These are phyloP conservation scores for Colletotrichum graminicola DNA, from an alignment of 2,329 filamentous ascomycete species.

Conservation along the genomic window DNA sequence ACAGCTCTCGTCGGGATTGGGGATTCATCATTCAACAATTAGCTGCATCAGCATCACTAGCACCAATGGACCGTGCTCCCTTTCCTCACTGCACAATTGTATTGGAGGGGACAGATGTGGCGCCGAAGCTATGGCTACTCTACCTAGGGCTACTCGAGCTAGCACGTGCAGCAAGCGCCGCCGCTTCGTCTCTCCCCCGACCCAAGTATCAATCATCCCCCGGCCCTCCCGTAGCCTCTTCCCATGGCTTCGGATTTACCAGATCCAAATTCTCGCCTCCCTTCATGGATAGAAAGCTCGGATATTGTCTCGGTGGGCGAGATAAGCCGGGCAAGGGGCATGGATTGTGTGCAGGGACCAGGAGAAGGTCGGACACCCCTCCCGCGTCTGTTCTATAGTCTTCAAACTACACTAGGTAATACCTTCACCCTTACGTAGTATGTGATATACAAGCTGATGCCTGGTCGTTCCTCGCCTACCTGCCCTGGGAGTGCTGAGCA, in stretches of 20 bases:
- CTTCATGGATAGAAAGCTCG: slow-evolving; percentile 1
- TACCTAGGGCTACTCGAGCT: not conserved
- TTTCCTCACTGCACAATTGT: slow-evolving; percentile 10
- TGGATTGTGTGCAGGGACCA: slow-evolving; percentile 22
- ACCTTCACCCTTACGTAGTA: slow-evolving; percentile 9
- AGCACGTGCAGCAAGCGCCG: slow-evolving; percentile 24
- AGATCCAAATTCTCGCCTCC: not conserved
- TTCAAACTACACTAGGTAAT: not conserved
- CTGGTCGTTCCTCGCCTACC: not conserved
- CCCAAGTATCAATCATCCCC: not conserved
- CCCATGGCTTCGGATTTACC: slow-evolving; percentile 1
- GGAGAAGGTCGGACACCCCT: not conserved
- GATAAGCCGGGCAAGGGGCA: slow-evolving; percentile 24
- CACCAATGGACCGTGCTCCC: slow-evolving; percentile 31
- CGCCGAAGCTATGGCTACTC: slow-evolving; percentile 30
- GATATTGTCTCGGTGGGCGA: slow-evolving; percentile 2
- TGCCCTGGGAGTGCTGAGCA: not conserved
- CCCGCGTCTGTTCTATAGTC: not conserved
- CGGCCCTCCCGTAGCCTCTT: not conserved
- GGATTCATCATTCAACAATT: slow-evolving; percentile 19
- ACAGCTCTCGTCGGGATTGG: not conserved
- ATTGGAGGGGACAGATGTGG: slow-evolving; percentile 21
- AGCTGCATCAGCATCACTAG: slow-evolving; percentile 22
- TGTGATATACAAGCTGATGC: not conserved
- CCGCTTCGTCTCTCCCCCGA: slow-evolving; percentile 3